Evolutionary conservation across 2,329 filamentous ascomycete genomes (phyloP), one percentile per base, ranked within the genome.

Genomic region (Shiraia bambusicola): DNA sequence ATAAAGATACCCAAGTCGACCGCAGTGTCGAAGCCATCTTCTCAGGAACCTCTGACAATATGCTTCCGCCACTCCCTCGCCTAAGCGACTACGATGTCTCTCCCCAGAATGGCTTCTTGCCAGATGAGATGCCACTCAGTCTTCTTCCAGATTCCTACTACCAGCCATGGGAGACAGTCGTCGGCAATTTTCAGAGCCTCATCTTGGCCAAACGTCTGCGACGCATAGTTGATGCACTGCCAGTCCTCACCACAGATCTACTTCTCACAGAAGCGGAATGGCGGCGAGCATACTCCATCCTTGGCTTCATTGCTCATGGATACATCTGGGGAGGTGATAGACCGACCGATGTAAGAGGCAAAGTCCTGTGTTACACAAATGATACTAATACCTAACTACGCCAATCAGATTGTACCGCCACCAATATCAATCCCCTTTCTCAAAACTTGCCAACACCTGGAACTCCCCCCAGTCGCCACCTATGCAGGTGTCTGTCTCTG

Each of bases 401-500:
- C n/a, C 16, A 11, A 28, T 33, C 51, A 83, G 73, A 74, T 72
- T 58, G 74, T 98, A 37, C 93, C 93, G 33, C 82, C 87, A 17
- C 76, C 88, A 44, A 82, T 98, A 50, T 88, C 92, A 5, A 80
- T 91, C 22, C 93, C 93, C 0, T 80, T 97, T 52, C 76, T 95
- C 37, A 73, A 84, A 51, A 79, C 94, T 33, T 92, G 88, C 55
- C 75, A 80, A 31, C 82, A 83, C 48, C 80, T 98, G 13, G 88
- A 97, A 61, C 76, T 98, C 17, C 91, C 88, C 6, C 88, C 91
- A 1, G 92, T 98, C 19, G 93, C 92, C 34, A 96, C 92, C 13
- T 98, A 96, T 66, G 89, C 93, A 6, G 88, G 86, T 6, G 77
- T 96, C 3, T 92, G 88, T 53, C 77, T 98, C 17, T 98, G 93